Conservation (phyloP, 2,329 filamentous ascomycete genomes). For the Exophiala sp. region DNA sequence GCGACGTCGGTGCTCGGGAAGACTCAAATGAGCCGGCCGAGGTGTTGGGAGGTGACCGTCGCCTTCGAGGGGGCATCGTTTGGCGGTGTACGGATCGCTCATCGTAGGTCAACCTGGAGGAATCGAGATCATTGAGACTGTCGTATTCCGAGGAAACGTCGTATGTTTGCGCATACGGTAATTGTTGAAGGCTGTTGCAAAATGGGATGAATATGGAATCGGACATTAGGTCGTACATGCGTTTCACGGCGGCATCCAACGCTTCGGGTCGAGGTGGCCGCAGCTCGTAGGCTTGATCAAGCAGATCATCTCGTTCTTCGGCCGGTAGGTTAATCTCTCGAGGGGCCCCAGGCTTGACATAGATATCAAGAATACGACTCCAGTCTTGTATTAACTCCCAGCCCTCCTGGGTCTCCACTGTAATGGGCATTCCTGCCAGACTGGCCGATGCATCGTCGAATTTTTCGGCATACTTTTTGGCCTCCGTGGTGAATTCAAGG, state of each 20-base stretch:
- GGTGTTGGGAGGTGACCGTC: conserved; percentile 30
- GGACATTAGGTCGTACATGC: conserved; percentile 95
- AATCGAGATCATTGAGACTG: conserved; percentile 35
- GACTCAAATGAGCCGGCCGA: conserved; percentile 22
- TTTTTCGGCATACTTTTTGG: conserved; percentile 71
- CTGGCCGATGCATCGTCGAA: conserved; percentile 54
- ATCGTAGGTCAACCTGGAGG: conserved; percentile 29
- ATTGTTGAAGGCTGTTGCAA: conserved; percentile 59
- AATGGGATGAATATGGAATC: conserved; percentile 92
- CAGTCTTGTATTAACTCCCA: conserved; percentile 74
- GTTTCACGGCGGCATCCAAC: conserved; percentile 74
- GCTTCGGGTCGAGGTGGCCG: conserved; percentile 66
- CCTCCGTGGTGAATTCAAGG: conserved; percentile 92
- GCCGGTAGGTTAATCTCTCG: conserved; percentile 88
- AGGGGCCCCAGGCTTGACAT: conserved; percentile 77
- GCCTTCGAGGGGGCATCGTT: conserved; percentile 13
- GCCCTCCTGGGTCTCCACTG: conserved; percentile 51
- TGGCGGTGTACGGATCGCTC: conserved; percentile 20
- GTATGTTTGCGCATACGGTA: conserved; percentile 42
- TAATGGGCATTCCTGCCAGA: conserved; percentile 41
- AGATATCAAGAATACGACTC: conserved; percentile 81
- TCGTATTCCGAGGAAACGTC: conserved; percentile 38
- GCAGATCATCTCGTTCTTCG: conserved; percentile 72
- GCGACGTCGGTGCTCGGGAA: conserved; percentile 27
- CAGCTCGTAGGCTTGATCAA: conserved; percentile 55